Conservation (phyloP, 2,329 filamentous ascomycete genomes). For the Paraphaeosphaeria minitans region DNA sequence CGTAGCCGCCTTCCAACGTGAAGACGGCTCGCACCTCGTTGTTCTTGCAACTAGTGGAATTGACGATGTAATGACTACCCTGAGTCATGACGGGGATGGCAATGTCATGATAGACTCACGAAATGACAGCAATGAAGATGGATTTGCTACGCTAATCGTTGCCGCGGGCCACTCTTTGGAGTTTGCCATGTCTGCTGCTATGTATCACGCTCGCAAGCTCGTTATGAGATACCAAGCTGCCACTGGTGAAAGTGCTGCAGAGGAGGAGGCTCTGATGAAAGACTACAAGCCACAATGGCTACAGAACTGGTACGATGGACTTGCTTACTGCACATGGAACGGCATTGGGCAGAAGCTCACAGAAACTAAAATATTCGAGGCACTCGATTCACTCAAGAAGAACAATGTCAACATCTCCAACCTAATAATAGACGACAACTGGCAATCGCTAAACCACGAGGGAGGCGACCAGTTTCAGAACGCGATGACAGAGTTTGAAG, state of each 20-base stretch:
- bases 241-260: conserved; percentile 52
- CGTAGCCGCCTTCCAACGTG: conserved; percentile 75
- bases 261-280: conserved; percentile 54
- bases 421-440: conserved; percentile 96
- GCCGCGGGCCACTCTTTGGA: conserved; percentile 76
- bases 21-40: conserved; percentile 74
- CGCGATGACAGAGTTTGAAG: conserved; percentile 82
- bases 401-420: conserved; percentile 78
- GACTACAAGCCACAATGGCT: conserved; percentile 70
- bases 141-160: conserved; percentile 68
- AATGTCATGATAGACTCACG: conserved; percentile 70
- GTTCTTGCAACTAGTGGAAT: conserved; percentile 78
- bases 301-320: conserved; percentile 87
- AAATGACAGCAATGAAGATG: conserved; percentile 68
- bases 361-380: conserved; percentile 76
- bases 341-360: conserved; percentile 82
- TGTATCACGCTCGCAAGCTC: conserved; percentile 83
- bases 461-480: conserved; percentile 51
- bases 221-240: conserved; percentile 55
- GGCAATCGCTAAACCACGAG: conserved; percentile 59
- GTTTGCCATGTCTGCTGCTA: conserved; percentile 74
- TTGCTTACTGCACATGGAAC: conserved; percentile 98
- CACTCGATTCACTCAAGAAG: conserved; percentile 72
- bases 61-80: conserved; percentile 70
- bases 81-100: conserved; percentile 69